Base-by-base conservation (phyloP, 768 basidiomycete genomes). In the Trametopsis cervina region DNA sequence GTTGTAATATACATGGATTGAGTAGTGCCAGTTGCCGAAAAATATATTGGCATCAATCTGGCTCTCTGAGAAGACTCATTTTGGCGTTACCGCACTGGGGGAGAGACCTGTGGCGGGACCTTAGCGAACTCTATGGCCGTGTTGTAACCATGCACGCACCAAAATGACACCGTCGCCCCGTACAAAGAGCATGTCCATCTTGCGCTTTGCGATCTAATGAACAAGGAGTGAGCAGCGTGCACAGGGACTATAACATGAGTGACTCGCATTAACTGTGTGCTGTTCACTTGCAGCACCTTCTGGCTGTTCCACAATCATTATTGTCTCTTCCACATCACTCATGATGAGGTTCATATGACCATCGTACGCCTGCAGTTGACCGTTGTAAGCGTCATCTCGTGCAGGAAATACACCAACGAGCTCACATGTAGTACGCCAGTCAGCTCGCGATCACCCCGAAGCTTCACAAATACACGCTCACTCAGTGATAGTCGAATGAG, bases 321-420 rank as follows among this genome's bases (percentile, higher is more conserved):
- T 91, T 2, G 87, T 93, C 70, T 99, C 96, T 63, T 97, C 95
- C 13, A 97, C 96, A 61, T 97, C 90, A 59, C 90, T 93, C 58
- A 99, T 75, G 54, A 99, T 96, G 58, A 99, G 75, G 66, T 99
- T 98, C 96, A 98, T 98, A 67, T 98, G 96, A n/a, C 94, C 96
- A 70, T 99, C 96, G 61, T 98, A 98, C 18, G 96, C 96, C 96
- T 99, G 38, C 22, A 46, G 51, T 43, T 53, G 29, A 12, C 37
- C 12, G 20, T 23, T 33, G 57, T 58, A 47, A 59, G 51, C 29
- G 42, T 42, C 36, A 44, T 37, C 21, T 22, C 23, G 27, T 29
- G 42, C 18, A 11, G 47, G 33, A 49, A 13, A 25, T 25, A 37
- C 33, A 10, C 26, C 11, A 35, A 15, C 23, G 50, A 41, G 64